Conservation (phyloP, 2,329 filamentous ascomycete genomes). For the Falciphora oryzae region DNA sequence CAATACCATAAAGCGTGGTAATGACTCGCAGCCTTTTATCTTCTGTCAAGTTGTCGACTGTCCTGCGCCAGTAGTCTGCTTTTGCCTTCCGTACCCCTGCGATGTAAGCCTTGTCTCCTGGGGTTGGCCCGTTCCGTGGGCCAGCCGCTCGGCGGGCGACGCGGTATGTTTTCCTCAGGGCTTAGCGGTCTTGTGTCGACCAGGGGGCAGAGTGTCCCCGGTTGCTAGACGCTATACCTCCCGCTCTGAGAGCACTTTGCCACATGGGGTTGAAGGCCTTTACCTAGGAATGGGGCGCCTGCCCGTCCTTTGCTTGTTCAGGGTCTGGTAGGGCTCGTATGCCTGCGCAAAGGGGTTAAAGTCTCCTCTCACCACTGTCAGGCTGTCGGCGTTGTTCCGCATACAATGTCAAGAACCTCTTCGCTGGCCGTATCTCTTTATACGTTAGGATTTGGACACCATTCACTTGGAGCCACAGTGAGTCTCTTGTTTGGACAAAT, state of each 20-base stretch:
- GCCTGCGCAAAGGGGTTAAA: not conserved
- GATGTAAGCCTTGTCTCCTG: not conserved
- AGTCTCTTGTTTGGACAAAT: constrained; percentile 3
- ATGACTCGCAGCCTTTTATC: constrained; percentile 1
- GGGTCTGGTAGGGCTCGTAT: constrained; percentile 1
- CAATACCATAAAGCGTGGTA: no score
- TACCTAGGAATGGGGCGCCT: not conserved
- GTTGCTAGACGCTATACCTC: not conserved
- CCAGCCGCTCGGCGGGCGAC: not conserved
- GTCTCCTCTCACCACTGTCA: not conserved
- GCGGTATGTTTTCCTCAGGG: not conserved
- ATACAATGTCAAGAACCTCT: constrained; percentile 3
- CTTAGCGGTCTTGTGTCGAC: constrained; percentile 1
- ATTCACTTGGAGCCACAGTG: constrained; percentile 1
- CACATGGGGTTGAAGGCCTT: not conserved
- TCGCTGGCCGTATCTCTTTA: not conserved
- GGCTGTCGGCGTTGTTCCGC: not conserved
- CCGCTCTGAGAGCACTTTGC: not conserved
- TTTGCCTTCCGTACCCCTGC: not conserved
- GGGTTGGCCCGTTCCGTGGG: constrained; percentile 1
- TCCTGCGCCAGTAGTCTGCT: constrained; percentile 2
- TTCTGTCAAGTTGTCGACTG: not conserved
- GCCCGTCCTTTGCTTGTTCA: constrained; percentile 1
- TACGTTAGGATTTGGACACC: constrained; percentile 4
- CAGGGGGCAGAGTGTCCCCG: constrained; percentile 1